phyloP scores from a whole-genome alignment of 1,139 yeast genomes.

The Wickerhamomyces sp. region DNA sequence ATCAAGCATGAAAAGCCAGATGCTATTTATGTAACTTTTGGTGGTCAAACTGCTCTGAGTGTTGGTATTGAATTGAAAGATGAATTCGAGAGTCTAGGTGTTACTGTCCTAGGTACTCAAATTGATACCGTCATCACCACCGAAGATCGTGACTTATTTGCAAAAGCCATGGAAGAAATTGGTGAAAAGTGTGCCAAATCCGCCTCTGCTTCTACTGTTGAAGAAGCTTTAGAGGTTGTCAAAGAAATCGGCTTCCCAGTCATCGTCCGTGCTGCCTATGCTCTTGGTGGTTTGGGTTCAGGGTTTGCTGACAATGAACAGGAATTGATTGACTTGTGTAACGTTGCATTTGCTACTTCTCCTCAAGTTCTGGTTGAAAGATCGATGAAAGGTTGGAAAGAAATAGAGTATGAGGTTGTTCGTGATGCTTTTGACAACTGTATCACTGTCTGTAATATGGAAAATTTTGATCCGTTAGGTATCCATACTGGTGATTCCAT shows the following conservation, averaged over 20 bases:
- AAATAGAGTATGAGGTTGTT: slow-evolving; percentile 97
- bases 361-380: slow-evolving; percentile 95
- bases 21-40: slow-evolving; percentile 94
- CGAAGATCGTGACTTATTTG: slow-evolving; percentile 95
- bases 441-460: slow-evolving; percentile 99
- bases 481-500: slow-evolving; percentile 99
- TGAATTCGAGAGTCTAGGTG: slow-evolving; percentile 88
- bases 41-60: slow-evolving; percentile 96
- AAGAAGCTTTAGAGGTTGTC: slow-evolving; percentile 83
- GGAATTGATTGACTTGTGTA: slow-evolving; percentile 79
- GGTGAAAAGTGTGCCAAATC: slow-evolving; percentile 93
- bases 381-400: slow-evolving; percentile 99
- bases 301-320: slow-evolving; percentile 92
- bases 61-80: slow-evolving; percentile 96
- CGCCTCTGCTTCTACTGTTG: slow-evolving; percentile 72
- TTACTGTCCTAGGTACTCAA: slow-evolving; percentile 93
- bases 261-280: slow-evolving; percentile 96
- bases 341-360: slow-evolving; percentile 89
- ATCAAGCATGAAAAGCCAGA: slow-evolving; percentile 94
- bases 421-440: slow-evolving; percentile 97
- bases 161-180: slow-evolving; percentile 91
- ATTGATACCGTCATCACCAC: slow-evolving; percentile 95
- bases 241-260: slow-evolving; percentile 90
- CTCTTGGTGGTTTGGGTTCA: slow-evolving; percentile 96
- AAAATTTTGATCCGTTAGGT: slow-evolving; percentile 97